A percentile compares a stretch with the other conserved stretches of the same genome.
These are phyloP conservation scores for Candida tetrigidarum DNA, from an alignment of 1,139 yeast species.

Conservation along the genomic window DNA sequence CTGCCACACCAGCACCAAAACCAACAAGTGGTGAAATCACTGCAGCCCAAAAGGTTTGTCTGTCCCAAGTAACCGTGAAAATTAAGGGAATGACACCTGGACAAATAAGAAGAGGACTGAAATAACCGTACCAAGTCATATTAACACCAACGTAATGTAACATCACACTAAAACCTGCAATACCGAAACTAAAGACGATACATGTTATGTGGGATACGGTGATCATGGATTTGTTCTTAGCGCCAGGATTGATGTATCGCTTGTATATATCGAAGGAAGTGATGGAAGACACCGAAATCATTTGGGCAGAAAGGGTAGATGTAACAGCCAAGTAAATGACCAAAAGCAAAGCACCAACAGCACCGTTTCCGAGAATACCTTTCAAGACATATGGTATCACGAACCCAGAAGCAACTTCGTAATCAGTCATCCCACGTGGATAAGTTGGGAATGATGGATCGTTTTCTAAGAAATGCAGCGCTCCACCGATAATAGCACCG, in stretches of 20 bases:
- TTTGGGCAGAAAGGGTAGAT: slow-evolving; percentile 35
- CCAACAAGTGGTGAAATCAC: slow-evolving; percentile 31
- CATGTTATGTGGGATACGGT: slow-evolving; percentile 32
- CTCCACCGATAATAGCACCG: slow-evolving; percentile 33
- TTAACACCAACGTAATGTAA: slow-evolving; percentile 35
- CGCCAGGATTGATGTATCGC: slow-evolving; percentile 31
- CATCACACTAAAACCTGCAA: slow-evolving; percentile 35
- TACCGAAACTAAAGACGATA: slow-evolving; percentile 31
- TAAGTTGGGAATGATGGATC: slow-evolving; percentile 32
- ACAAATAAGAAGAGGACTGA: slow-evolving; percentile 37
- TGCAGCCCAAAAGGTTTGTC: slow-evolving; percentile 33
- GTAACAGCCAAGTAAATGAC: slow-evolving; percentile 35
- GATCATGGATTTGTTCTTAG: slow-evolving; percentile 31
- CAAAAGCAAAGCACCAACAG: slow-evolving; percentile 32
- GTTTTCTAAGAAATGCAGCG: slow-evolving; percentile 29
- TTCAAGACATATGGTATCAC: slow-evolving; percentile 32
- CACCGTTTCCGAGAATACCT: slow-evolving; percentile 31
- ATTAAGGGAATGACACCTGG: slow-evolving; percentile 41
- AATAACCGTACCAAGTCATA: slow-evolving; percentile 41
- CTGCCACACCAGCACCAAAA: slow-evolving; percentile 24
- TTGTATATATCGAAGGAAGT: slow-evolving; percentile 35
- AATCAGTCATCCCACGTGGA: slow-evolving; percentile 29
- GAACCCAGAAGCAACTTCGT: slow-evolving; percentile 32
- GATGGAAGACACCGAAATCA: slow-evolving; percentile 35
- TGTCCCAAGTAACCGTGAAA: slow-evolving; percentile 35